Evolutionary conservation across 2,329 filamentous ascomycete species (phyloP).

Genomic region (Aspergillus brasiliensis): DNA sequence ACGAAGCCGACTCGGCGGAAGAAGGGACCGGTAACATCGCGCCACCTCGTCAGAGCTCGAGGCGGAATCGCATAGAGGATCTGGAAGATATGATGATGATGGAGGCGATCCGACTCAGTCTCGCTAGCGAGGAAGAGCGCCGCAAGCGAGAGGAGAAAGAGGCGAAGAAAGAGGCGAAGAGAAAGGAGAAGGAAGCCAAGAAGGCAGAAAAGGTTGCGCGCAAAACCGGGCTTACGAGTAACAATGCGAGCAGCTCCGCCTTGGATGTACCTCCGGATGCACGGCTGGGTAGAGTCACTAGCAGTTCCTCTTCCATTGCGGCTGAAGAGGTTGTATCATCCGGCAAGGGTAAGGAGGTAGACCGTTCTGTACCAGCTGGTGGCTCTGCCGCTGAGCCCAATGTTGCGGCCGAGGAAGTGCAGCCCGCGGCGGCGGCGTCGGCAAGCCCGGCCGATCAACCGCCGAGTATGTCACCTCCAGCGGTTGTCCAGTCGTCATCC

Average conservation of each 20-base stretch:
- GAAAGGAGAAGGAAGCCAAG: slow-evolving; percentile 79
- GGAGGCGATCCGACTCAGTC: slow-evolving; percentile 86
- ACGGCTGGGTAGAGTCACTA: slow-evolving; percentile 37
- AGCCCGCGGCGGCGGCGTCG: neutral
- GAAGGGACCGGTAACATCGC: slow-evolving; percentile 38
- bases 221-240: slow-evolving; percentile 58
- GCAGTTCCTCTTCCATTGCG: slow-evolving; percentile 41
- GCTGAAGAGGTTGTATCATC: slow-evolving; percentile 39
- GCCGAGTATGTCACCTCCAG: slow-evolving; percentile 30
- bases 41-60: slow-evolving; percentile 53
- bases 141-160: slow-evolving; percentile 83
- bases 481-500: slow-evolving; percentile 43
- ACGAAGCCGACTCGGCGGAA: slow-evolving; percentile 40
- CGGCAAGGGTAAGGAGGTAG: slow-evolving; percentile 71
- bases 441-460: slow-evolving; percentile 21
- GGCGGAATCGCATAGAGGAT: slow-evolving; percentile 73
- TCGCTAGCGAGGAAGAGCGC: slow-evolving; percentile 93
- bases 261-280: slow-evolving; percentile 49
- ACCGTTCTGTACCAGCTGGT: slow-evolving; percentile 47
- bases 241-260: slow-evolving; percentile 65
- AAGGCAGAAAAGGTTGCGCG: slow-evolving; percentile 70
- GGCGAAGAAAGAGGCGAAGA: slow-evolving; percentile 78
- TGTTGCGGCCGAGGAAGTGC: slow-evolving; percentile 22
- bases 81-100: slow-evolving; percentile 98
- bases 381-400: slow-evolving; percentile 36